Conservation (phyloP, 2,329 filamentous ascomycete genomes). For the Simplicillium sp. region DNA sequence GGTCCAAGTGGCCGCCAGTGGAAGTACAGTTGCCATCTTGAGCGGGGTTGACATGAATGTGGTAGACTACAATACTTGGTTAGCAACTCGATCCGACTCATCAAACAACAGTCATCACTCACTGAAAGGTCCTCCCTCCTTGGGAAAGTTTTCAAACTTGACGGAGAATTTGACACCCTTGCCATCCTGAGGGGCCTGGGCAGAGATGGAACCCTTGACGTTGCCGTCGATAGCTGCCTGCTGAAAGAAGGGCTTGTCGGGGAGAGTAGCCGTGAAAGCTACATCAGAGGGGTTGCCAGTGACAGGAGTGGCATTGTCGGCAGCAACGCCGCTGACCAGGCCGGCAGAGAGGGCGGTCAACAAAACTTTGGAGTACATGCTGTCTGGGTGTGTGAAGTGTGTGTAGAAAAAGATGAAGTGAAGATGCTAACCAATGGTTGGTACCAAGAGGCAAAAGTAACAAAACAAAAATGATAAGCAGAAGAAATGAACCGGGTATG, state of each 20-base stretch:
- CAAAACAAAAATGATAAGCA: too few relatives aligned
- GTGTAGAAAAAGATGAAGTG: background rate
- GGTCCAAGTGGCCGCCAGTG: constrained; percentile 62
- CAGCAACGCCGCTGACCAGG: constrained; percentile 16
- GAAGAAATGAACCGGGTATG: too few relatives aligned
- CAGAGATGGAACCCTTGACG: constrained; percentile 42
- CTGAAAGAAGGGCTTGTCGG: constrained; percentile 41
- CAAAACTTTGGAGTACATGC: constrained; percentile 13
- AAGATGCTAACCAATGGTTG: too few relatives aligned
- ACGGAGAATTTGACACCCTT: constrained; percentile 47
- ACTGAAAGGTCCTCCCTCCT: constrained; percentile 50
- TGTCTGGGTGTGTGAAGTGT: background rate
- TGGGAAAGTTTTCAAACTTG: constrained; percentile 48
- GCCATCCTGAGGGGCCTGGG: constrained; percentile 34
- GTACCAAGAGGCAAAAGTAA: too few relatives aligned
- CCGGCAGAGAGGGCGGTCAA: constrained; percentile 17
- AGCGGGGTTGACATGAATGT: constrained; percentile 59
- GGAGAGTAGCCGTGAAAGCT: constrained; percentile 47
- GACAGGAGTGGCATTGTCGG: constrained; percentile 38
- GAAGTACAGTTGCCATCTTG: constrained; percentile 63
- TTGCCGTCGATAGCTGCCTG: constrained; percentile 37
- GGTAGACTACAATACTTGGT: constrained; percentile 46
- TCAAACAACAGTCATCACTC: constrained; percentile 18
- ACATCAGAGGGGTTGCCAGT: constrained; percentile 45
- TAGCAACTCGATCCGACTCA: too few relatives aligned